These are phyloP conservation scores for Candida orba DNA, from an alignment of 805 yeast species.

Conservation along the genomic window DNA sequence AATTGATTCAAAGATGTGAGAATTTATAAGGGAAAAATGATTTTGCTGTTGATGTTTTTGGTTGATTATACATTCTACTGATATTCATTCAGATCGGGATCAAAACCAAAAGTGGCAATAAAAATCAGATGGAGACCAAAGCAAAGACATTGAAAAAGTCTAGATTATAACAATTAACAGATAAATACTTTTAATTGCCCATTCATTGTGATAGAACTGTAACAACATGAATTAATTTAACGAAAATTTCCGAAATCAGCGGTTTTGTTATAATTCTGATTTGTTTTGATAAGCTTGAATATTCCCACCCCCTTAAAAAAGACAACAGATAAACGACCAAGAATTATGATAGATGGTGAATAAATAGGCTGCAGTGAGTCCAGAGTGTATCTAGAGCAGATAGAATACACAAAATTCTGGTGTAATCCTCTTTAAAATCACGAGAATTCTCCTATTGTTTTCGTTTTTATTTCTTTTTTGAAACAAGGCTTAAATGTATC, in stretches of 20 bases:
- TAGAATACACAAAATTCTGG: background rate
- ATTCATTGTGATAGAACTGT: too few relatives aligned
- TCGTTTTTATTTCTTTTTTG: background rate
- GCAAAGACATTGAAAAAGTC: too few relatives aligned
- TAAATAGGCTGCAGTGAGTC: background rate
- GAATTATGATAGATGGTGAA: background rate
- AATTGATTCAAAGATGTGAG: too few relatives aligned
- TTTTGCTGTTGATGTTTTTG: too few relatives aligned
- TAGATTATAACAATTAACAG: too few relatives aligned
- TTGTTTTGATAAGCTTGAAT: background rate
- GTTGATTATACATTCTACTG: too few relatives aligned
- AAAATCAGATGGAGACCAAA: background rate
- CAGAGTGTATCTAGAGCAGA: background rate
- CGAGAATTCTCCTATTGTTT: background rate
- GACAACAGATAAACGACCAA: background rate
- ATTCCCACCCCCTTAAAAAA: background rate
- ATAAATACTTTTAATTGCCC: too few relatives aligned
- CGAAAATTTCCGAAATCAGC: background rate
- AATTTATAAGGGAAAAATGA: too few relatives aligned
- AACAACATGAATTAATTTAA: too few relatives aligned
- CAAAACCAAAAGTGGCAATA: conserved; percentile 1
- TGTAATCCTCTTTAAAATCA: background rate
- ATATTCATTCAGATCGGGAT: too few relatives aligned
- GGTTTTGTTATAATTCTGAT: background rate
- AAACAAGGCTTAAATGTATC: too few relatives aligned